Percentiles rank a stretch among this genome's conserved stretches.
These are phyloP conservation scores for Phytophthora brassicae DNA, from an alignment of 352 stramenopile species.

Conservation along the genomic window DNA sequence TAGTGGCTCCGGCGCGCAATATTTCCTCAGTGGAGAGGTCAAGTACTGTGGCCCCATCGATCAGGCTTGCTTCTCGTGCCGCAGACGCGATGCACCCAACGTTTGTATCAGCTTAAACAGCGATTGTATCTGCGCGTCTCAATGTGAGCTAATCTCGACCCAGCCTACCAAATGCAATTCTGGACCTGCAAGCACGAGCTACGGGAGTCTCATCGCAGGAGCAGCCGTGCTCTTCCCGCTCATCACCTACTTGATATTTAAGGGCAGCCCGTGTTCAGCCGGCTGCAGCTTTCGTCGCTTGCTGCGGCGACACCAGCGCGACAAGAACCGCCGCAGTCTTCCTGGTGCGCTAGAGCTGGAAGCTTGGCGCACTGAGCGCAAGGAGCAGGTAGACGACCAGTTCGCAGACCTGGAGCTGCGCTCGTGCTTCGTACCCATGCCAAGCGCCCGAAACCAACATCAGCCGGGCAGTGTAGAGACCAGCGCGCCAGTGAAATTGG, in stretches of 20 bases:
- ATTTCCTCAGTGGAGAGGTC: slow-evolving; percentile 14
- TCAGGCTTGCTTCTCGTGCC: slow-evolving; percentile 21
- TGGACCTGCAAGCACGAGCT: neutral
- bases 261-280: slow-evolving; percentile 12
- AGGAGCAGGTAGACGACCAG: slow-evolving; percentile 16
- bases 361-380: slow-evolving; percentile 21
- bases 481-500: slow-evolving; percentile 8
- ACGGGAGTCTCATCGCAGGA: slow-evolving; percentile 5
- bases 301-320: slow-evolving; percentile 2
- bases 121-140: slow-evolving; percentile 19
- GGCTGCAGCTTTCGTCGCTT: slow-evolving; percentile 9
- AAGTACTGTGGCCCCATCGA: slow-evolving; percentile 22
- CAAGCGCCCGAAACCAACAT: slow-evolving; percentile 1
- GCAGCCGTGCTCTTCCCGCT: slow-evolving; percentile 20
- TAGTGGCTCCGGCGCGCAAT: neutral
- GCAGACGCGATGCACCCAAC: slow-evolving; percentile 4
- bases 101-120: slow-evolving; percentile 12
- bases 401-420: slow-evolving; percentile 27
- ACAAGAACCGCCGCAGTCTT: slow-evolving; percentile 11
- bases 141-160: slow-evolving; percentile 24
- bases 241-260: slow-evolving; percentile 19
- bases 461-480: slow-evolving; percentile 22
- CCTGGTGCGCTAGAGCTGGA: slow-evolving; percentile 24
- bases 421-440: slow-evolving; percentile 32
- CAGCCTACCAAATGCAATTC: slow-evolving; percentile 15